These are phyloP conservation scores for Chaetomium cochliodes DNA, from an alignment of 495 filamentous ascomycete species.

Conservation along the genomic window DNA sequence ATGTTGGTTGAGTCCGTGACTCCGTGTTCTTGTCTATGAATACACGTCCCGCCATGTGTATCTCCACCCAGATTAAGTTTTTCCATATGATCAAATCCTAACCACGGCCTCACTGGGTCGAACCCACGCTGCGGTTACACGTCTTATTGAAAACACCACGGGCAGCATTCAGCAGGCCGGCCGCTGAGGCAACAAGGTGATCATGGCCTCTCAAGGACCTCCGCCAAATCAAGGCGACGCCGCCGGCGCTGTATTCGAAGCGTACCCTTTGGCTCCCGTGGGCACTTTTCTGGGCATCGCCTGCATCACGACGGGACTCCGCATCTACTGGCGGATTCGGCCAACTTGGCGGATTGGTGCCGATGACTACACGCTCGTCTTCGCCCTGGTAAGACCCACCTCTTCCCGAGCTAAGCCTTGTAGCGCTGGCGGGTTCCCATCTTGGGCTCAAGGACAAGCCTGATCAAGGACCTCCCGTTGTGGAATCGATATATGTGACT, in stretches of 20 bases:
- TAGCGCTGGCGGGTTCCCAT: no score
- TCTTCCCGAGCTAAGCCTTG: background rate
- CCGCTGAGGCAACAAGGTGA: background rate
- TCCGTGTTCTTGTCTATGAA: no score
- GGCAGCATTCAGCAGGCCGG: background rate
- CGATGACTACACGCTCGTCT: slow-evolving; percentile 9
- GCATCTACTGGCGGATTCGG: slow-evolving; percentile 9
- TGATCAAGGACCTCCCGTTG: no score
- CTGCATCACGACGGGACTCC: slow-evolving; percentile 6
- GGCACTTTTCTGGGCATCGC: slow-evolving; percentile 11
- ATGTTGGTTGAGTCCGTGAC: no score
- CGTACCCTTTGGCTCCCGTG: slow-evolving; percentile 3
- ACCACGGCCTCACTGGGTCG: no score
- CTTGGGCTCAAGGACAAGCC: no score
- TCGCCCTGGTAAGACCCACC: background rate
- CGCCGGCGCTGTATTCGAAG: background rate
- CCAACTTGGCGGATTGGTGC: slow-evolving; percentile 2
- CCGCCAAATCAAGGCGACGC: background rate
- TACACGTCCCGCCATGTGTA: no score
- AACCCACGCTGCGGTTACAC: no score
- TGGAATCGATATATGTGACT: background rate
- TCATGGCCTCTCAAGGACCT: background rate
- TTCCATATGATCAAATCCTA: no score
- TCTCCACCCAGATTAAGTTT: no score
- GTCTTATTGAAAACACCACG: background rate